A percentile compares a stretch with the other conserved stretches of the same genome.
These are phyloP conservation scores for Saposhnikovia divaricata DNA, from an alignment of 129 eudicot genomes.

Conservation along the genomic window DNA sequence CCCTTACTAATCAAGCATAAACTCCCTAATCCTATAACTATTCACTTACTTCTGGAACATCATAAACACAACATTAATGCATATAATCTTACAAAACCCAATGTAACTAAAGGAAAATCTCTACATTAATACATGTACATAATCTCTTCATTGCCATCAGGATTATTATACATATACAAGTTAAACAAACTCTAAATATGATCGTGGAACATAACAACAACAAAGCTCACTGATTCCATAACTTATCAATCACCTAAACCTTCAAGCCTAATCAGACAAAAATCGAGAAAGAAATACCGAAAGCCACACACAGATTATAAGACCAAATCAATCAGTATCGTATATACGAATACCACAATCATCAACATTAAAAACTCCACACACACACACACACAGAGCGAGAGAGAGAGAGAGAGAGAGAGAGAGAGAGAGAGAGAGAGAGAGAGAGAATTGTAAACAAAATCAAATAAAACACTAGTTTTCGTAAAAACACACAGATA, in stretches of 20 bases:
- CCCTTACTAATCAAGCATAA: too few species aligned
- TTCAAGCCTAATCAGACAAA: not conserved
- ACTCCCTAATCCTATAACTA: not conserved
- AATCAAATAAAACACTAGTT: too few species aligned
- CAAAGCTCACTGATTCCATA: not conserved
- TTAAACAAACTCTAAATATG: not conserved
- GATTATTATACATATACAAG: conserved; percentile 3
- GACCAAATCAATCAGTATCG: not conserved
- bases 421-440: too few species aligned
- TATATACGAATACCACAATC: not conserved
- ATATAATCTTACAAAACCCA: too few species aligned
- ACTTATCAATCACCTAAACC: not conserved
- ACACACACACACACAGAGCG: not conserved
- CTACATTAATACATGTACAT: not conserved
- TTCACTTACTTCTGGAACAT: not conserved
- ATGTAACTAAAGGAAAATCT: not conserved
- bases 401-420: too few species aligned
- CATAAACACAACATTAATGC: not conserved
- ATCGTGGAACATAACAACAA: not conserved
- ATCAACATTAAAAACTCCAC: not conserved
- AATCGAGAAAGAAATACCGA: not conserved
- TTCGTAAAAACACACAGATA: not conserved
- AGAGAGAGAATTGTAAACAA: too few species aligned
- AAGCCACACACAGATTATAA: not conserved
- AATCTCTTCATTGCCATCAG: not conserved